Base-by-base conservation (phyloP, 2,329 filamentous ascomycete genomes). In the Teratosphaeria viscida region DNA sequence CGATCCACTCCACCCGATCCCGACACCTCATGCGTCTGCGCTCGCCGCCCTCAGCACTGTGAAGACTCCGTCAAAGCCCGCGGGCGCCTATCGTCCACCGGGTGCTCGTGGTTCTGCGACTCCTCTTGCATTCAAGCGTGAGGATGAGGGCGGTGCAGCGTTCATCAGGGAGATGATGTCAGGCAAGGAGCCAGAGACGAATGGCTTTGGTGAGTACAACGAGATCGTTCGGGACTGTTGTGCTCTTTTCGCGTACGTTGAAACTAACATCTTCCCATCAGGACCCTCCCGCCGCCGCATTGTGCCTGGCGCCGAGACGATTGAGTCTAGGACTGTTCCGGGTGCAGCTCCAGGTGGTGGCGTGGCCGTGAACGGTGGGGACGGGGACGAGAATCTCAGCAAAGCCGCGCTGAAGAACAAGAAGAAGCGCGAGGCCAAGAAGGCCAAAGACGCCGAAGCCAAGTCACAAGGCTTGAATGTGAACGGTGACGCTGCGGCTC, bases 401-500 rank as follows among this genome's bases (percentile, higher is more conserved):
- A 95, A 94, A 78, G 85, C 88, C 58, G 91, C 89, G 12, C 79
- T 90, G 67, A 96, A 96, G 82, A 96, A 96, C 78, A 97, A 97
- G 84, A 97, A 97, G 84, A 97, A 97, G 83, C 85, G 94, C 54
- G 87, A 89, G 66, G 89, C 89, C 66, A 96, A 95, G 81, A 97
- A 96, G 77, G 83, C 84, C 57, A 94, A 92, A 72, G 91, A 94
- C 54, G 82, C 80, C 5, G 89, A 90, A 19, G 84, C 83, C 56
- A 86, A 85, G 66, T 76, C 78, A 53, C 67, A 72, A 59, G 76
- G 78, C 60, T 71, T 73, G 19, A 60, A 65, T 27, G 78, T 79
- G 59, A 76, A 68, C 75, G 75, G 62, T 72, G 79, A 68, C 71
- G 70, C 78, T 80, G 67, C 80, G 74, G 62, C 66, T 47, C 61